Base-by-base conservation (phyloP, 2,329 filamentous ascomycete genomes). In the Thyridium curvatum region DNA sequence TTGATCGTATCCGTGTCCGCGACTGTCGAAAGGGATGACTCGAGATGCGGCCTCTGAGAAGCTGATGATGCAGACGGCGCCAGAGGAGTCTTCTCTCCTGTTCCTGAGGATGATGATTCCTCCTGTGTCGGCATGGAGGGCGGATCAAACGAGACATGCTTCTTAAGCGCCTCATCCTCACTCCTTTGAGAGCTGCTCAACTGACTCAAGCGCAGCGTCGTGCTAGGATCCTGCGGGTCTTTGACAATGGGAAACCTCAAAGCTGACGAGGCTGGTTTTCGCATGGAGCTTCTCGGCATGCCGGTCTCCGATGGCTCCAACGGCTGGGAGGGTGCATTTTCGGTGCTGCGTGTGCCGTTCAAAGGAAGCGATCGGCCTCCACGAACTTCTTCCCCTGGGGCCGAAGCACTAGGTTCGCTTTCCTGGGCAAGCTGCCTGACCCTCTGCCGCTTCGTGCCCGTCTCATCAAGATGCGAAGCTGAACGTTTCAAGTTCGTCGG, bases 171-270 rank as follows among this genome's bases (percentile, higher is more conserved):
- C 2, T 44, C 46, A 18, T 59, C 58, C 8, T 65, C 60, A 18
- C 66, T 71, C 39, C 70, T 70, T 30, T 78, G 76, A 29, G 73
- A 73, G 37, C 58, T 63, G 39, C 71, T 77, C 34, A 71, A 68
- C 56, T 91, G 86, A 51, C 83, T 88, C 21, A 87, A 64, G 33
- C 81, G 77, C 34, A 79, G 49, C 18, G 71, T 66, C 0, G 82
- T 85, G 42, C 69, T 70, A 5, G 77, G 72, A 49, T 86, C 78
- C 48, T 79, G 72, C 1, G 82, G 74, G 48, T 91, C 79, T 60
- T 94, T 94, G 16, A 91, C 85, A 12, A 89, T 75, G 2, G 83
- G 74, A 51, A 88, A 94, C 18, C 71, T 72, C 18, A 88, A 64
- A 2, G 52, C 6, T 26, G 21, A 26, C 10, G 21, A 6, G 21